Conservation (phyloP, 2,329 filamentous ascomycete species). For the Neonectria neomacrospora region DNA sequence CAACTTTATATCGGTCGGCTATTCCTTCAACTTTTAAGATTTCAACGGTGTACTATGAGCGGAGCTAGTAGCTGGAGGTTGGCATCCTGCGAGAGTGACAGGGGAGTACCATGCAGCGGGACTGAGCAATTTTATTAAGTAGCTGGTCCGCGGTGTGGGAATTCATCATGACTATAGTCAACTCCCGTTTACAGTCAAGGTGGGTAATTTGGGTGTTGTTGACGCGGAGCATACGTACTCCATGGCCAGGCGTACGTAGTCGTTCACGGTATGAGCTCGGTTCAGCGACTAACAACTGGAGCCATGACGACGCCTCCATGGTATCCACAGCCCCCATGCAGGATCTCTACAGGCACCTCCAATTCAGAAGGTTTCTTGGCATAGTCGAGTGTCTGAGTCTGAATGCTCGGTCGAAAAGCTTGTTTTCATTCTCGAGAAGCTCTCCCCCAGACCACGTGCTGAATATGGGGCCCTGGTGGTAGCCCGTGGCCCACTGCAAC, state of each 20-base stretch:
- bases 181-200: background rate
- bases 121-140: background rate
- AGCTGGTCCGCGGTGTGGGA: background rate
- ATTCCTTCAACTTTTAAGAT: background rate
- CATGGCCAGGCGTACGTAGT: slow-evolving; percentile 19
- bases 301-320: slow-evolving; percentile 15
- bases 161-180: background rate
- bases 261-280: background rate
- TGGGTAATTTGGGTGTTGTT: background rate
- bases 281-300: background rate
- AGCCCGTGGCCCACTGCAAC: background rate
- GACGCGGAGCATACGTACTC: slow-evolving; percentile 27
- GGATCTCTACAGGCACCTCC: background rate
- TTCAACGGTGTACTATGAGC: background rate
- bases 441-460: background rate
- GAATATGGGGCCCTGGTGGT: background rate
- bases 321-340: background rate
- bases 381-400: background rate
- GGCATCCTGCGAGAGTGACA: background rate
- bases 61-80: background rate
- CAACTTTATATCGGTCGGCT: background rate
- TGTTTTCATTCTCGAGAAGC: background rate
- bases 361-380: background rate
- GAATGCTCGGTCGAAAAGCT: background rate
- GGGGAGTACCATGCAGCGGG: background rate